Conservation (phyloP, 257 asterid species). For the Linaria vulgaris region DNA sequence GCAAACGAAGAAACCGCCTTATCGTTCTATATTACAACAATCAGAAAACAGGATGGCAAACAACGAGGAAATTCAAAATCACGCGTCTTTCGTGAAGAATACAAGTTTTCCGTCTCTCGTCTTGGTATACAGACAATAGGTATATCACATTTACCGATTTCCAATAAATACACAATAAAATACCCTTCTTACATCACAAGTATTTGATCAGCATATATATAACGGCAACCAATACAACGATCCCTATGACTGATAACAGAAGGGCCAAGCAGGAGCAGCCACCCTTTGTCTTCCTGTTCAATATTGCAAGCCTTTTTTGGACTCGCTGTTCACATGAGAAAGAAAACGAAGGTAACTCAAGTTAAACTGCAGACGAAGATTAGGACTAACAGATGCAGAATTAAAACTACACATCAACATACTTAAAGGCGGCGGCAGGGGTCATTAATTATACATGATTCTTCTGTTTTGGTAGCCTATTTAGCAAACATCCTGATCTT, state of each 20-base stretch:
- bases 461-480: background rate
- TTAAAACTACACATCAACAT: background rate
- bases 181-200: conserved; percentile 41
- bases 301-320: conserved; percentile 71
- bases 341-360: conserved; percentile 9
- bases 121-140: background rate
- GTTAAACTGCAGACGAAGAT: background rate
- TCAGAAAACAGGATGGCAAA: background rate
- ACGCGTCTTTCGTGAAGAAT: background rate
- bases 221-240: conserved; percentile 52
- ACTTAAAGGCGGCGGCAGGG: background rate
- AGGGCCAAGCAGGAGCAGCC: conserved; percentile 90
- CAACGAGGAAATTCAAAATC: conserved; percentile 7
- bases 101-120: background rate
- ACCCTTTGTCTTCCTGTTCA: conserved; percentile 77
- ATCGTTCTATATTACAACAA: too few species aligned
- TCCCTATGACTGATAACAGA: conserved; percentile 67
- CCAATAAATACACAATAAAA: background rate
- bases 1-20: too few species aligned
- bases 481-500: too few species aligned
- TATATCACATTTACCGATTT: background rate
- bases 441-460: background rate
- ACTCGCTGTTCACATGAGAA: conserved; percentile 48
- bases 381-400: background rate
- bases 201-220: conserved; percentile 72